Evolutionary conservation across 352 stramenopile genomes (phyloP), one percentile per base, ranked within the genome.

Genomic region (Halophytophthora polymorphica): DNA sequence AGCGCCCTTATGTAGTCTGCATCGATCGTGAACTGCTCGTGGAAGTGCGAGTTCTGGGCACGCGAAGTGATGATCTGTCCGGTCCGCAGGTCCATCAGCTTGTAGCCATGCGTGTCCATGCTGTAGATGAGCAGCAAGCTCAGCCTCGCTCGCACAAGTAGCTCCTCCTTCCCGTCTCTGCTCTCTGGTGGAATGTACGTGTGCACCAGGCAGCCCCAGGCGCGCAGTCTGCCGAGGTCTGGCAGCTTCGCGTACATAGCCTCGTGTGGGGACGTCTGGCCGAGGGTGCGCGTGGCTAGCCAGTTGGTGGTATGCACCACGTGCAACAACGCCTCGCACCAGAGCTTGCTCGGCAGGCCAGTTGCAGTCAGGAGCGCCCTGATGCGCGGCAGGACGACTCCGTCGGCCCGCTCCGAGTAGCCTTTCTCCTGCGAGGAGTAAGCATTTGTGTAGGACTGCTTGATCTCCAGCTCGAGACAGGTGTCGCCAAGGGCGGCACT

Each of bases 401-500:
- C 23, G 14, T 58, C 52, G 1, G 36, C 51, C 19, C 43, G 34
- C 28, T 58, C 38, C 14, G 18, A 41, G 29, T 52, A 47, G 1
- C 25, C 42, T 15, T 58, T 58, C 43, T 52, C 43, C 42, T 58
- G 35, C 8, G 43, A 35, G 2, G 51, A 33, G 43, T 58, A 58
- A 3, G 2, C 23, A 33, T 58, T 58, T n/a, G 51, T 58, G 18
- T 22, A 42, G 7, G 43, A 18, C 35, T 51, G 33, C 17, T 31
- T 13, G 13, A 47, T 52, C n/a, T 41, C 38, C 3, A 23, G 34
- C 3, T 58, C 23, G n/a, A 3, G 12, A n/a, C 35, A 58, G 42
- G 17, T 36, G 11, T 3, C 15, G 8, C 7, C 6, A 2, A 48
- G 22, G 5, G 19, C 42, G n/a, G 13, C 21, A 7, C 21, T 48